These are phyloP conservation scores for Dichotomocladium elegans DNA, from an alignment of 371 early-diverging fungal genomes.

Conservation along the genomic window DNA sequence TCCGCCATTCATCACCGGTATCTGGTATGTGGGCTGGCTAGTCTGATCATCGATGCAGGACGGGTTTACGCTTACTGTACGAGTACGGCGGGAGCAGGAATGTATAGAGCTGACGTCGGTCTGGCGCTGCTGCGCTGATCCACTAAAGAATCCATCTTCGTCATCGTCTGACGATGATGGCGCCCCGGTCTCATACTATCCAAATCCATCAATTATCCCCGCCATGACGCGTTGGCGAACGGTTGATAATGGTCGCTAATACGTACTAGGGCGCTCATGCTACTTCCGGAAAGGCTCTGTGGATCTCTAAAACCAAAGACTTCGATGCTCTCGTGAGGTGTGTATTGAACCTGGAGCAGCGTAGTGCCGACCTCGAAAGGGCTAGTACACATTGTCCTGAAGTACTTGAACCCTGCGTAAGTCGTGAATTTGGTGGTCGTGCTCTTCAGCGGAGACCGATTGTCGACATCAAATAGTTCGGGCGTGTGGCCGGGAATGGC, in stretches of 20 bases:
- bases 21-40: slow-evolving; percentile 54
- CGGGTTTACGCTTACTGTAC: too few relatives aligned
- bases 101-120: slow-evolving; percentile 7
- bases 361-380: slow-evolving; percentile 80
- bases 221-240: background rate
- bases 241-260: background rate
- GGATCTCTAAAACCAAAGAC: slow-evolving; percentile 21
- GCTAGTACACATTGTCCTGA: slow-evolving; percentile 59
- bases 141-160: slow-evolving; percentile 7
- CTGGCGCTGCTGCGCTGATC: slow-evolving; percentile 13
- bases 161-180: slow-evolving; percentile 9
- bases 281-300: slow-evolving; percentile 3
- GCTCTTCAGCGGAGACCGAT: slow-evolving; percentile 18
- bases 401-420: slow-evolving; percentile 63
- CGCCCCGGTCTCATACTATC: background rate
- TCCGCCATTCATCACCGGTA: slow-evolving; percentile 59
- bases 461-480: slow-evolving; percentile 15
- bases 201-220: background rate
- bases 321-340: slow-evolving; percentile 56
- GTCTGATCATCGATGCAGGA: slow-evolving; percentile 51
- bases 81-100: too few relatives aligned
- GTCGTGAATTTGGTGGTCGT: slow-evolving; percentile 50
- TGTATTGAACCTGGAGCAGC: slow-evolving; percentile 75
- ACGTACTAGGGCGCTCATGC: background rate
- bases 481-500: slow-evolving; percentile 25